Conservation (phyloP, 2,329 filamentous ascomycete genomes). For the Phialocephala subalpina region DNA sequence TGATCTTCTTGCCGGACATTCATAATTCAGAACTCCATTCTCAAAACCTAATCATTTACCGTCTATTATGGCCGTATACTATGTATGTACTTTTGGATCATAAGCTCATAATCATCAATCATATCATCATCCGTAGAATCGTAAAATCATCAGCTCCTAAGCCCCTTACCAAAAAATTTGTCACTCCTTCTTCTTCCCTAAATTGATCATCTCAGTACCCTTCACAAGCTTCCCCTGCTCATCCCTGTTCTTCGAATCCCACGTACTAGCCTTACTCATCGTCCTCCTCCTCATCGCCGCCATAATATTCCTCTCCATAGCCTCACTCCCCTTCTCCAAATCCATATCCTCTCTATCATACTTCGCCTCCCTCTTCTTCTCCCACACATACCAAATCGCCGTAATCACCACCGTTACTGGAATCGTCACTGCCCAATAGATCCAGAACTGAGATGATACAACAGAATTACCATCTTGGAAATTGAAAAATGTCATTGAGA, state of each 20-base stretch:
- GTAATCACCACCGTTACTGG: constrained; percentile 65
- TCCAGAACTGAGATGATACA: constrained; percentile 62
- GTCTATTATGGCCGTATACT: constrained; percentile 6
- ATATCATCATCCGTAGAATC: constrained; percentile 22
- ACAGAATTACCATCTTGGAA: constrained; percentile 49
- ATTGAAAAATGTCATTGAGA: constrained; percentile 73
- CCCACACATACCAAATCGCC: constrained; percentile 57
- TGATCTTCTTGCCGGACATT: background rate
- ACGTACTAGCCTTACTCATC: constrained; percentile 37
- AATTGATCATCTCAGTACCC: background rate
- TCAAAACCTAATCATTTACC: background rate
- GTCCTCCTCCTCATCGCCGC: constrained; percentile 40
- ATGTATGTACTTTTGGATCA: constrained; percentile 14
- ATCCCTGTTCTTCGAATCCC: constrained; percentile 28
- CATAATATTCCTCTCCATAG: constrained; percentile 41
- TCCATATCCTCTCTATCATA: constrained; percentile 37
- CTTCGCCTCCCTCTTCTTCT: constrained; percentile 34
- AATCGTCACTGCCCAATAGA: constrained; percentile 68
- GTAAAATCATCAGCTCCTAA: constrained; percentile 10
- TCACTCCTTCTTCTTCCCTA: background rate
- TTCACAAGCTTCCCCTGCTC: constrained; percentile 20
- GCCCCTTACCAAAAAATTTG: background rate
- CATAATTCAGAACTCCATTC: background rate
- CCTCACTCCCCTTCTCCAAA: constrained; percentile 39
- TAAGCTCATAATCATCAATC: constrained; percentile 28